phyloP scores from a whole-genome alignment of 768 basidiomycete genomes.

The Boletus rufocinnamomeus region DNA sequence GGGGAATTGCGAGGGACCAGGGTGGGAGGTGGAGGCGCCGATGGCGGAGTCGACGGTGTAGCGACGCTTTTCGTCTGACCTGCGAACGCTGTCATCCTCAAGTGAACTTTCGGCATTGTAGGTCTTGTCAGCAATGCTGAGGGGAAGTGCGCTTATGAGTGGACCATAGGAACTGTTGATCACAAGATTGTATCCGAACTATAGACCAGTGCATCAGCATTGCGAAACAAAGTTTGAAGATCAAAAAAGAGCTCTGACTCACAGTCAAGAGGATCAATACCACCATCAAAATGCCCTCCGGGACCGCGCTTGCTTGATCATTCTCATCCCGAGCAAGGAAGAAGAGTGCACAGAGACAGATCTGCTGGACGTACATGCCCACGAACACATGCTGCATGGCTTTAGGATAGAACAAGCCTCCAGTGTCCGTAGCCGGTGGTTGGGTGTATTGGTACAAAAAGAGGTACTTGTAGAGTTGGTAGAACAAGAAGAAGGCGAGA shows the following conservation, averaged over 20 bases:
- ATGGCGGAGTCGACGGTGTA: conserved; percentile 13
- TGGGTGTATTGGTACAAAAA: conserved; percentile 82
- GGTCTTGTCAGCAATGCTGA: conserved; percentile 74
- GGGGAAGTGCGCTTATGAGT: conserved; percentile 71
- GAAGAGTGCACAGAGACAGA: conserved; percentile 86
- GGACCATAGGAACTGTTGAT: conserved; percentile 82
- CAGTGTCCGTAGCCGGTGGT: conserved; percentile 71
- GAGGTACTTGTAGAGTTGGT: conserved; percentile 82
- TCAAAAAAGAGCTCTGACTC: conserved; percentile 25
- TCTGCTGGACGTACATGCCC: conserved; percentile 87
- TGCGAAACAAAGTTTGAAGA: background rate
- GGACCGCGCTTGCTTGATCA: conserved; percentile 54
- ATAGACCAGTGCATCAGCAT: background rate
- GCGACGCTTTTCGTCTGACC: conserved; percentile 19
- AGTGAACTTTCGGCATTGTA: conserved; percentile 34
- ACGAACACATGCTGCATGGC: conserved; percentile 93
- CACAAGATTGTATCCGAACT: conserved; percentile 70
- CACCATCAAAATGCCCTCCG: conserved; percentile 83
- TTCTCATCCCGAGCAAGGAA: conserved; percentile 74
- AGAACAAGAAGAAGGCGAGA: conserved; percentile 81
- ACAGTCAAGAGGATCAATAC: conserved; percentile 85
- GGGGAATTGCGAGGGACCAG: background rate
- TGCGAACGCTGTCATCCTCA: background rate
- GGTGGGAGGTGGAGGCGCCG: conserved; percentile 9
- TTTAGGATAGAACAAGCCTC: conserved; percentile 93